Evolutionary conservation across 306 rosid species (phyloP).

Genomic region (Ormosia emarginata): DNA sequence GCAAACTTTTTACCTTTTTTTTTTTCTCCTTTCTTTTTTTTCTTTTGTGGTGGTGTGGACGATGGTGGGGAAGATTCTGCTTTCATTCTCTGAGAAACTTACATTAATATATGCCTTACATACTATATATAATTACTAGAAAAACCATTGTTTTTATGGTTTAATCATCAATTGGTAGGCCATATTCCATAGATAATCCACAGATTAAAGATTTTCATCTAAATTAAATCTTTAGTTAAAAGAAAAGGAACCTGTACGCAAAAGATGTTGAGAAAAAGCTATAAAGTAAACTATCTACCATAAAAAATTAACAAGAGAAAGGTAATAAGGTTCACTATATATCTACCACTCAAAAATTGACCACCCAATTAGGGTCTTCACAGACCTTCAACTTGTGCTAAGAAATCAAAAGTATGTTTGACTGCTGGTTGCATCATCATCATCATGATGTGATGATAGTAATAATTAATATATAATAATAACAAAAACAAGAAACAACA

Average conservation of each 20-base stretch:
- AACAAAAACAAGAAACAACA: background rate
- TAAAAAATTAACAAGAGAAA: background rate
- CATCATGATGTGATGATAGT: background rate
- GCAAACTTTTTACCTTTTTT: background rate
- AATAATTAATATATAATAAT: background rate
- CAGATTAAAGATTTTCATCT: background rate
- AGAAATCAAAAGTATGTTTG: conserved; percentile 22
- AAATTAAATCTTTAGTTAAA: background rate
- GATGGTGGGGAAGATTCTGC: conserved; percentile 11
- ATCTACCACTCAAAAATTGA: conserved; percentile 23
- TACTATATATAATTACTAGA: background rate
- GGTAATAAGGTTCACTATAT: background rate
- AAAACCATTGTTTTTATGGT: background rate
- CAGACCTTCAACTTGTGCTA: background rate
- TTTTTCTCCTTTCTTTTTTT: background rate
- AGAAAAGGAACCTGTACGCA: background rate
- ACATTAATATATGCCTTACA: background rate
- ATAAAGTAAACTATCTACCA: background rate
- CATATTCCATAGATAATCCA: background rate
- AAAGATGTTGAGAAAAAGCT: background rate
- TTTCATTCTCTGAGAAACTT: background rate
- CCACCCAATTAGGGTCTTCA: conserved; percentile 14
- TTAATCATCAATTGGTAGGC: background rate
- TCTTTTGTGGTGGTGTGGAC: background rate
- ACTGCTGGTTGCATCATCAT: conserved; percentile 19